A percentile compares a stretch with the other conserved stretches of the same genome.
Conservation (phyloP, 805 yeast genomes). For the Kuraishia molischiana region DNA sequence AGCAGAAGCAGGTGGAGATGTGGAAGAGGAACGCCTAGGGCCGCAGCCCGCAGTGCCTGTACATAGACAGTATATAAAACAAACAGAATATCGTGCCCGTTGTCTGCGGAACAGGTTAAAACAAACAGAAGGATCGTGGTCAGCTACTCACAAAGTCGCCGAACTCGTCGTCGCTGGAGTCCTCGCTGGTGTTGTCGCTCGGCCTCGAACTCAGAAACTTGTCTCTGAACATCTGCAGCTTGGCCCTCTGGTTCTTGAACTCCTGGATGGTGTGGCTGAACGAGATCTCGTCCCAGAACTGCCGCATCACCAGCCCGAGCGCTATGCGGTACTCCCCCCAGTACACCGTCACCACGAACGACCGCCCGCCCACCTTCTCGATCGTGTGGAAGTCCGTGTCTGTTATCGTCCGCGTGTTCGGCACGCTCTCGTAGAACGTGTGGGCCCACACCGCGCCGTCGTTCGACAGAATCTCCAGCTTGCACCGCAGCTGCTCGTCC, state of each 20-base stretch:
- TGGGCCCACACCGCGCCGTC: constrained; percentile 2
- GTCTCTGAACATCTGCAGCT: constrained; percentile 1
- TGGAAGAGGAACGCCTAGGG: not conserved
- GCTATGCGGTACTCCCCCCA: constrained; percentile 9
- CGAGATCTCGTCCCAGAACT: constrained; percentile 14
- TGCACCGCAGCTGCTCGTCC: not conserved
- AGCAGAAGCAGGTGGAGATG: not conserved
- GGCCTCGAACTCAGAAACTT: constrained; percentile 1
- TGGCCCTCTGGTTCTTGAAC: constrained; percentile 1
- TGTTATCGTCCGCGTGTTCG: not conserved
- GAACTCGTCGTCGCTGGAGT: constrained; percentile 13
- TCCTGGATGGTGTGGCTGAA: constrained; percentile 1
- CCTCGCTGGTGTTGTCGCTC: constrained; percentile 3
- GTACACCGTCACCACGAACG: constrained; percentile 6
- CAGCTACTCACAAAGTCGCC: constrained; percentile 17
- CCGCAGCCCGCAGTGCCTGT: not conserved
- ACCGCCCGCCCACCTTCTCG: constrained; percentile 1
- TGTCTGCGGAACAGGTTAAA: not conserved
- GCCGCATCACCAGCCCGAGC: constrained; percentile 16
- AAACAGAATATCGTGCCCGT: not conserved
- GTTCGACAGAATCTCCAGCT: not conserved
- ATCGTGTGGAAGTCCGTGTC: constrained; percentile 1
- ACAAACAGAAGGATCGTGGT: not conserved
- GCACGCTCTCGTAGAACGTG: not conserved
- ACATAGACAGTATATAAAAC: not conserved